phyloP scores from a whole-genome alignment of 306 rosid genomes.

The Morella rubra region DNA sequence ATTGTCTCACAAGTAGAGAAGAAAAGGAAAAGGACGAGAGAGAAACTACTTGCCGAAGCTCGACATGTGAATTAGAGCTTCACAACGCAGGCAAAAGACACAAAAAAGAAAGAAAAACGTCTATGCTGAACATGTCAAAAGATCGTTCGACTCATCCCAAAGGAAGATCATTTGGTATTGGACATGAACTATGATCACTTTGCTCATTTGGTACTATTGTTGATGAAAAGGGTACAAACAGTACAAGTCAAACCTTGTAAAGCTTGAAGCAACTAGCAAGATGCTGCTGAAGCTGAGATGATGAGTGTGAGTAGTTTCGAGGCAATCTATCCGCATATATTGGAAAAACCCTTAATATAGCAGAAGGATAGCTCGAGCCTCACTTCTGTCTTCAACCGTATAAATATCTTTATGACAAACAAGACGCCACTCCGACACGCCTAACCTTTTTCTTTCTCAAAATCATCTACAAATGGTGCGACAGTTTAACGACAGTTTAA shows the following conservation, averaged over 20 bases:
- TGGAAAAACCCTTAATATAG: neutral
- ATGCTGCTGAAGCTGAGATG: neutral
- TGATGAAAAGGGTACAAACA: neutral
- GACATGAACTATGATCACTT: slow-evolving; percentile 12
- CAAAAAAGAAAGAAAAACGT: neutral
- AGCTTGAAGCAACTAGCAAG: slow-evolving; percentile 4
- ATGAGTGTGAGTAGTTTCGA: neutral
- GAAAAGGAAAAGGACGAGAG: neutral
- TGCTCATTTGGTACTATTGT: neutral
- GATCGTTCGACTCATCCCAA: no score
- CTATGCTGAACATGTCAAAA: neutral
- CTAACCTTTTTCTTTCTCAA: neutral
- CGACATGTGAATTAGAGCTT: neutral
- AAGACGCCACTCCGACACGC: neutral
- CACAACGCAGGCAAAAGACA: neutral
- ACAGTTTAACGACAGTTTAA: no score
- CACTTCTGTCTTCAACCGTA: neutral
- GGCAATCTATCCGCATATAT: neutral
- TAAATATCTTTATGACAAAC: neutral
- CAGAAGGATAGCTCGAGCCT: neutral
- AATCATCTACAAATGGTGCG: no score
- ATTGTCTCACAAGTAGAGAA: neutral
- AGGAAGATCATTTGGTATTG: neutral
- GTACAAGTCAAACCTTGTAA: slow-evolving; percentile 15
- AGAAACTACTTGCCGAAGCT: neutral